These are phyloP conservation scores for Medicago lupulina DNA, from an alignment of 306 rosid species.

Conservation along the genomic window DNA sequence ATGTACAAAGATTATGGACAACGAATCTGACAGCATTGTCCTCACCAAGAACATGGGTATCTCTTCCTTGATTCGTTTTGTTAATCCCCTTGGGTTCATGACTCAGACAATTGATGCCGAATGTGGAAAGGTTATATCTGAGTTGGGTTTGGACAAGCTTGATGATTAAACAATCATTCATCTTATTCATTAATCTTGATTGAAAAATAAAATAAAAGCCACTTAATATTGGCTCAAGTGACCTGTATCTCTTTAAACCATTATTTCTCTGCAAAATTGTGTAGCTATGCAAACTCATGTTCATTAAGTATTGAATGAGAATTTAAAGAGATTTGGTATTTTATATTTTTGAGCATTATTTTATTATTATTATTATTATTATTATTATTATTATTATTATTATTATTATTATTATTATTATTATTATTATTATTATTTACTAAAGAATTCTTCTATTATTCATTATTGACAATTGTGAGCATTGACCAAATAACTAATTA, in stretches of 20 bases:
- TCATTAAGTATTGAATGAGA: background rate
- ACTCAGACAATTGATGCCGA: constrained; percentile 5
- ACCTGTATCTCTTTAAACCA: background rate
- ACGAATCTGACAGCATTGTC: constrained; percentile 35
- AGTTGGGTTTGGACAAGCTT: constrained; percentile 43
- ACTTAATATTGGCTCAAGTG: background rate
- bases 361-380: background rate
- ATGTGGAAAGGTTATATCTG: constrained; percentile 39
- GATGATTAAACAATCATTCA: background rate
- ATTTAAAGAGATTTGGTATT: background rate
- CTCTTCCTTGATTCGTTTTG: constrained; percentile 42
- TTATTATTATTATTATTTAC: background rate
- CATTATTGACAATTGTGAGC: too few species aligned
- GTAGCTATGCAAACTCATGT: background rate
- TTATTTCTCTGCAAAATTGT: background rate
- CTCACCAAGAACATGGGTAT: constrained; percentile 55
- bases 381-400: background rate
- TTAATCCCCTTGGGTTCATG: constrained; percentile 70
- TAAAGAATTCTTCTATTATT: too few species aligned
- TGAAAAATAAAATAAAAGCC: background rate
- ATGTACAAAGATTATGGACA: constrained; percentile 35
- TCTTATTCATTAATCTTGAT: background rate
- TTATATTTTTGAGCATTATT: background rate
- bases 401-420: background rate
- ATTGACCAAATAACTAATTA: too few species aligned